Evolutionary conservation across 2,329 filamentous ascomycete genomes (phyloP).

Genomic region (Plectosphaerella sp.): DNA sequence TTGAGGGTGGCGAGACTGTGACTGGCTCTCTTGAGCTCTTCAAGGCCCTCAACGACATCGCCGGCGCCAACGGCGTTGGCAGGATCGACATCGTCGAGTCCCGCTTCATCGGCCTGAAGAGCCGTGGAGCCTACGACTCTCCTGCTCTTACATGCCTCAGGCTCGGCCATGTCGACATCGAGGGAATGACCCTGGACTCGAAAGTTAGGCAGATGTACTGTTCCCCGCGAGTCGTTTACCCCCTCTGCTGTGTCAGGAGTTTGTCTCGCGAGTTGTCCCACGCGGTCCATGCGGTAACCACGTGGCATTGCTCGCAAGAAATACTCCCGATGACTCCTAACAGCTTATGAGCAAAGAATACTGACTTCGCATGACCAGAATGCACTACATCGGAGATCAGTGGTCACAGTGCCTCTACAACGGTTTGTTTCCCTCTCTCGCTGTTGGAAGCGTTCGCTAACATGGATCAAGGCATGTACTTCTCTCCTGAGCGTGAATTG

Average conservation of each 20-base stretch:
- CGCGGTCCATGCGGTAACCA: no score
- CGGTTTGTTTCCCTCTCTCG: slow-evolving; percentile 18
- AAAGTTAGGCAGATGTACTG: no score
- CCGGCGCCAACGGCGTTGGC: slow-evolving; percentile 34
- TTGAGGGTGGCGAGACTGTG: slow-evolving; percentile 47
- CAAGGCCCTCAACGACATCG: slow-evolving; percentile 59
- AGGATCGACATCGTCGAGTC: slow-evolving; percentile 39
- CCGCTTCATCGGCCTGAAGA: slow-evolving; percentile 28
- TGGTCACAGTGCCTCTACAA: slow-evolving; percentile 29
- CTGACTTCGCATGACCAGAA: no score
- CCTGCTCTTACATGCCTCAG: slow-evolving; percentile 19
- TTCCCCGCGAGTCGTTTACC: no score
- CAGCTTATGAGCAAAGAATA: no score
- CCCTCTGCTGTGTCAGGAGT: no score
- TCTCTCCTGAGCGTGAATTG: slow-evolving; percentile 34
- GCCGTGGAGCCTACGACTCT: slow-evolving; percentile 47
- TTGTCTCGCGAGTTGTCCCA: no score
- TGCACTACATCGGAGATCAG: slow-evolving; percentile 47
- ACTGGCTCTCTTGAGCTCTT: slow-evolving; percentile 65
- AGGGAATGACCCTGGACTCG: no score
- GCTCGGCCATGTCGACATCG: slow-evolving; percentile 38
- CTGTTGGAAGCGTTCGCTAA: no score
- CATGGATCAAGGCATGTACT: slow-evolving; percentile 30
- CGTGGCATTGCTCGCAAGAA: no score
- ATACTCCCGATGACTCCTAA: no score